Conservation (phyloP, 495 filamentous ascomycete genomes). For the Lasiosphaeria ovina region DNA sequence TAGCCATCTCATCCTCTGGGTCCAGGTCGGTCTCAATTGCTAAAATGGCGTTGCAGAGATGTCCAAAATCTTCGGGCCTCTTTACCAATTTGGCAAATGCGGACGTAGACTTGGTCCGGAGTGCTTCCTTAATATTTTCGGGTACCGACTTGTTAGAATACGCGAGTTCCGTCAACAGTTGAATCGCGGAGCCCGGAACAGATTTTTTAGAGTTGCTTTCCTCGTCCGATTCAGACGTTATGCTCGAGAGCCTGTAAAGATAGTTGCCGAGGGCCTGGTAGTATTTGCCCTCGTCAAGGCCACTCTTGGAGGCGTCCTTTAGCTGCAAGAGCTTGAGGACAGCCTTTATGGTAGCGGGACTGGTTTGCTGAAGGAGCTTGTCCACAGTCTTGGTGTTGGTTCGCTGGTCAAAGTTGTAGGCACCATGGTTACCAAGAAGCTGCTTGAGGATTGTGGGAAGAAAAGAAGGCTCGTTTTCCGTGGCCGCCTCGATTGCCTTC, state of each 20-base stretch:
- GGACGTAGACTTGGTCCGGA: constrained; percentile 62
- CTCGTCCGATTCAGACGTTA: constrained; percentile 17
- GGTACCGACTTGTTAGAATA: constrained; percentile 55
- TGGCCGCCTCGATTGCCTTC: constrained; percentile 64
- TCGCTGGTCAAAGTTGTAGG: constrained; percentile 76
- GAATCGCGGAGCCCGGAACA: constrained; percentile 39
- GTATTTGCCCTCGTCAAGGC: constrained; percentile 37
- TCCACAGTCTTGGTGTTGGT: constrained; percentile 90
- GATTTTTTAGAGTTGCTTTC: constrained; percentile 26
- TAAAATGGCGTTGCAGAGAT: constrained; percentile 48
- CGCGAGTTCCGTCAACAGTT: constrained; percentile 45
- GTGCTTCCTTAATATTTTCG: constrained; percentile 61
- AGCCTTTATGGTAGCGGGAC: constrained; percentile 47
- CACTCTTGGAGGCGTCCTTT: constrained; percentile 29
- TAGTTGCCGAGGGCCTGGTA: constrained; percentile 55
- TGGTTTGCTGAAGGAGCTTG: constrained; percentile 63
- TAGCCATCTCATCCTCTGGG: constrained; percentile 55
- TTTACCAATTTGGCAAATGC: constrained; percentile 66
- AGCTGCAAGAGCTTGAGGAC: constrained; percentile 43
- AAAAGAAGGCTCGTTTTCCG: constrained; percentile 60
- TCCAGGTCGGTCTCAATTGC: constrained; percentile 53
- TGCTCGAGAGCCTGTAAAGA: constrained; percentile 43
- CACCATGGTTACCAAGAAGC: constrained; percentile 65
- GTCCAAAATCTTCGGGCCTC: constrained; percentile 54
- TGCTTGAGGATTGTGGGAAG: constrained; percentile 59